A percentile compares a stretch with the other conserved stretches of the same genome.
These are phyloP conservation scores for Neohortaea acidophila DNA, from an alignment of 495 filamentous ascomycete species.

Conservation along the genomic window DNA sequence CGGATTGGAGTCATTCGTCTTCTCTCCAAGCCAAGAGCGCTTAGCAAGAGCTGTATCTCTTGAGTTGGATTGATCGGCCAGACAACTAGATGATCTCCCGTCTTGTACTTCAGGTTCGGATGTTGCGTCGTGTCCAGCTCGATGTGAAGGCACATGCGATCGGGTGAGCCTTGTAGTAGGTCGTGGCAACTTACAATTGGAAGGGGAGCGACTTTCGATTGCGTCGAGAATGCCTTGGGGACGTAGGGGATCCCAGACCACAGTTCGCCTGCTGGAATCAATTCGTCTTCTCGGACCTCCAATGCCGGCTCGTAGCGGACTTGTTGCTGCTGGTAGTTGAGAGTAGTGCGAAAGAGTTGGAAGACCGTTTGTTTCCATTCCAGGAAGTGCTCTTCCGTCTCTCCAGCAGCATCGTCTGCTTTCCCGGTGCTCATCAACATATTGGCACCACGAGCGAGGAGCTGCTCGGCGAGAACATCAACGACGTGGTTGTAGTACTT, in stretches of 20 bases:
- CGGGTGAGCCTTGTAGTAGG: slow-evolving; percentile 20
- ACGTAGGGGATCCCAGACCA: no score
- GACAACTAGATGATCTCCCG: slow-evolving; percentile 23
- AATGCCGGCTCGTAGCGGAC: slow-evolving; percentile 31
- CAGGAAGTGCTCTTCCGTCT: slow-evolving; percentile 38
- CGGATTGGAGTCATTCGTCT: no score
- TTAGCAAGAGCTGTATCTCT: no score
- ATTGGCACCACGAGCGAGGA: slow-evolving; percentile 29
- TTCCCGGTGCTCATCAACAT: slow-evolving; percentile 28
- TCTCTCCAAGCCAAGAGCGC: no score
- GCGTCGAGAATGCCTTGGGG: no score
- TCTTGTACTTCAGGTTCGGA: slow-evolving; percentile 24
- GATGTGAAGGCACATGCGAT: slow-evolving; percentile 35
- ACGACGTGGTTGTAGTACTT: slow-evolving; percentile 37
- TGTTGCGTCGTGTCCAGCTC: slow-evolving; percentile 31
- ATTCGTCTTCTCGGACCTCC: slow-evolving; percentile 27
- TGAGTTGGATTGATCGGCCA: slow-evolving; percentile 17
- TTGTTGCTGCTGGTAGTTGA: slow-evolving; percentile 30
- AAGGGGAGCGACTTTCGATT: no score
- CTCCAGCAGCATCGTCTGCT: slow-evolving; percentile 35
- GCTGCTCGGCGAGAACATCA: slow-evolving; percentile 26
- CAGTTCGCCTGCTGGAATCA: no score
- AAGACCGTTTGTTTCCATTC: slow-evolving; percentile 35
- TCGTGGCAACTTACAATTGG: no score
- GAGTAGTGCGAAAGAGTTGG: slow-evolving; percentile 23